Base-by-base conservation (phyloP, 768 basidiomycete species). In the Crucibulum laeve region DNA sequence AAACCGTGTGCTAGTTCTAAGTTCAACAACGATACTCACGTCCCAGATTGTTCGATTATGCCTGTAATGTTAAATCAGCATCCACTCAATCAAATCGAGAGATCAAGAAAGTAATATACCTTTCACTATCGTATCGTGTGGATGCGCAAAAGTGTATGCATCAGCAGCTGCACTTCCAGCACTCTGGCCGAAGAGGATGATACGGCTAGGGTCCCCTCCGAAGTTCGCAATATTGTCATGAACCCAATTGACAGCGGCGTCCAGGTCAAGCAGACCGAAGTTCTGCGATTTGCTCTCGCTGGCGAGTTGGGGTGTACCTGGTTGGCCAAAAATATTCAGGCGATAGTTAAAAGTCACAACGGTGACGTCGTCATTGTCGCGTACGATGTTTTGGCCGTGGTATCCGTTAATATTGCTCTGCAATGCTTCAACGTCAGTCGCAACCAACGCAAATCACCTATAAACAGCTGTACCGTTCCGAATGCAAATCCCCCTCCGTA, bases 151-250 rank as follows among this genome's bases (percentile, higher is more conserved):
- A 0, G 63, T 56, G 43, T 67, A 70, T 0, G 57, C 58, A 47
- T 66, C 67, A 34, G 55, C 57, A 2, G 63, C 59, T 8, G 52
- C 54, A 41, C 57, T 63, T 4, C 67, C 68, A 22, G 68, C 67
- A 46, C 65, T 67, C 40, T 68, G 60, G 7, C 68, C 68, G 30
- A 63, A 66, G 13, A 70, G 36, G 11, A 53, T 54, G 23, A 70
- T 59, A 41, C 73, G 61, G 4, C 61, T 50, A 4, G 65, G 67
- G 48, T 69, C 67, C 17, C 67, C 67, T 22, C 67, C 67, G 36
- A 76, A 77, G 6, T 53, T 58, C 14, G 60, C 65, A 40, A 77
- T 76, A 48, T 77, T 71, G 37, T 65, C 58, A 32, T 70, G 63
- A 2, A 76, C 64, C 75, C 73, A 75, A 44, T 71, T 48, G 6